Evolutionary conservation across 169 alveolate genomes (phyloP), one percentile per base, ranked within the genome.

Genomic region (Plasmodium malariae): DNA sequence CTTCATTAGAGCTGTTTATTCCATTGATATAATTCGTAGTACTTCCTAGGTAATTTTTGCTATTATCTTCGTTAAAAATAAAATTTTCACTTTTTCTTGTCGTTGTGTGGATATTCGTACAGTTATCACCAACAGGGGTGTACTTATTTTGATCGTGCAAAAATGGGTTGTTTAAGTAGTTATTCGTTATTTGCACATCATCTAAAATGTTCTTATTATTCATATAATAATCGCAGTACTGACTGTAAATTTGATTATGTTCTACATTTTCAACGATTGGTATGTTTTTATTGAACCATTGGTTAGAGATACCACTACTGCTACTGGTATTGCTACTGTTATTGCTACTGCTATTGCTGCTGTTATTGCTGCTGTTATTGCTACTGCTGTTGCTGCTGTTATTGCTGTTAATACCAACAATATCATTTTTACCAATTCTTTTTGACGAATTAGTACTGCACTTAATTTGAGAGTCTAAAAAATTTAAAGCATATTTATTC

Each of bases 21-120:
- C 45, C 57, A 65, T 28, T 51, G 9, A 78, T 65, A 68, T 54
- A 78, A 30, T 65, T 62, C 21, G 78, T 65, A 32, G 89, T 36
- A 45, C 63, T 78, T 30, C 67, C 63, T 28, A 62, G 28, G 76
- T 63, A 78, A 21, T 78, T 78, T n/a, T 48, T 48, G 17, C 17
- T 48, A 45, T 74, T 74, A 60, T 74, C 60, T 11, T 78, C 89
- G 63, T 21, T 32, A 36, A 62, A 78, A 68, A 62, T 62, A 62
- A 78, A 78, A 17, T 54, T 78, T 48, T 60, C 78, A 19, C 30
- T 28, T 37, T 78, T 40, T 1, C 43, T 62, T 17, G 34, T 72
- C 17, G 89, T 55, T 3, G 78, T 63, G 24, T 78, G 89, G 24
- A 26, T 78, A 55, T 62, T 62, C 32, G 68, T 26, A n/a, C 45